Conservation (phyloP, 2,329 filamentous ascomycete genomes). For the Paecilomyces dactylethromorphus region DNA sequence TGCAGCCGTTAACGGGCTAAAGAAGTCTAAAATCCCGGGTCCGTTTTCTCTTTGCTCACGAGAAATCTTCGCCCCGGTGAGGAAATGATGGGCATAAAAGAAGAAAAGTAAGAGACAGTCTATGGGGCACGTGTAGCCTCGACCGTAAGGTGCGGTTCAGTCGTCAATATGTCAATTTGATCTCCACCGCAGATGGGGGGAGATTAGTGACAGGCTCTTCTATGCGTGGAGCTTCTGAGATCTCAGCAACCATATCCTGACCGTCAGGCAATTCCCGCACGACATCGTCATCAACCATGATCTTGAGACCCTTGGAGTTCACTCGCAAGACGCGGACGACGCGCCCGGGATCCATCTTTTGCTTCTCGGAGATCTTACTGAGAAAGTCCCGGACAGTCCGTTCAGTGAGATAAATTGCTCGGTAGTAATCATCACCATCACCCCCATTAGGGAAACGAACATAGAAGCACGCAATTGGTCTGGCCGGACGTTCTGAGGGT, state of each 20-base stretch:
- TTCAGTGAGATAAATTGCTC: constrained; percentile 77
- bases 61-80: background rate
- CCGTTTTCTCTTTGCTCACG: background rate
- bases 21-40: background rate
- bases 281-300: constrained; percentile 87
- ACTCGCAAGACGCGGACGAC: constrained; percentile 67
- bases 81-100: background rate
- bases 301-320: constrained; percentile 67
- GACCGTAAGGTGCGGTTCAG: background rate
- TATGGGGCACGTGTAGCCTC: background rate
- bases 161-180: constrained; percentile 46
- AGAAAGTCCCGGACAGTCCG: constrained; percentile 71
- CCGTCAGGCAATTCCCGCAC: constrained; percentile 78
- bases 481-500: constrained; percentile 63
- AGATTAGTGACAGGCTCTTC: constrained; percentile 19
- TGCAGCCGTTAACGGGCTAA: background rate
- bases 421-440: constrained; percentile 58
- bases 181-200: constrained; percentile 31
- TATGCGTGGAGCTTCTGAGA: constrained; percentile 53
- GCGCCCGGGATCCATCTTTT: constrained; percentile 65
- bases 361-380: constrained; percentile 68
- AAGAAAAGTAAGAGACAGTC: constrained; percentile 1
- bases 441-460: constrained; percentile 53
- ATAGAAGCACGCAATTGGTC: constrained; percentile 83
- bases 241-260: constrained; percentile 75